A percentile compares a stretch with the other conserved stretches of the same genome.
These are phyloP conservation scores for Shiraia sp. DNA, from an alignment of 2,329 filamentous ascomycete genomes.

Conservation along the genomic window DNA sequence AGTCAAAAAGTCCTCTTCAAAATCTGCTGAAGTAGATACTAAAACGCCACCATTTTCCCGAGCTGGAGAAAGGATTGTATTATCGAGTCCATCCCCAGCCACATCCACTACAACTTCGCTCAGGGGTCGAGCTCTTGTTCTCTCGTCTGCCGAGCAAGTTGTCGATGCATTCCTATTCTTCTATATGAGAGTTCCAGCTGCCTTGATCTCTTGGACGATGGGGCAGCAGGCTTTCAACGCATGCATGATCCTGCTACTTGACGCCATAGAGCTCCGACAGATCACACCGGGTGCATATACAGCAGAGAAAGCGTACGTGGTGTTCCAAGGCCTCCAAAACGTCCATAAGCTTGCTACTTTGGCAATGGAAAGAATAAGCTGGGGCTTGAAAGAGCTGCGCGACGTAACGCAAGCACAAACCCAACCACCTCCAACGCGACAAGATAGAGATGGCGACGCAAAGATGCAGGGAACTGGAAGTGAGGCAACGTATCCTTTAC, in stretches of 20 bases:
- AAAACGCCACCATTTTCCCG: conserved; percentile 14
- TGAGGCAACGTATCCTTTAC: conserved; percentile 16
- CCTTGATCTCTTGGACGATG: conserved; percentile 54
- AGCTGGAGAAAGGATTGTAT: conserved; percentile 13
- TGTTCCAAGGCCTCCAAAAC: conserved; percentile 50
- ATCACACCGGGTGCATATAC: conserved; percentile 30
- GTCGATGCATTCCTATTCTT: conserved; percentile 54
- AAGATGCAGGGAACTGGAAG: conserved; percentile 12
- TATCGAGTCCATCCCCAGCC: conserved; percentile 16
- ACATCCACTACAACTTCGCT: conserved; percentile 21
- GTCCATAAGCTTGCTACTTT: conserved; percentile 52
- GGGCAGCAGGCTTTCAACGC: conserved; percentile 57
- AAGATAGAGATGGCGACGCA: conserved; percentile 4
- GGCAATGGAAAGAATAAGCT: conserved; percentile 48
- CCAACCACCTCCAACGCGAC: conserved; percentile 8
- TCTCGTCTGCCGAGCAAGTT: conserved; percentile 48
- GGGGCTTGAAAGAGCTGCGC: conserved; percentile 28
- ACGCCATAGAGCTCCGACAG: conserved; percentile 49
- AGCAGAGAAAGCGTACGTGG: conserved; percentile 46
- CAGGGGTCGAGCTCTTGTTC: conserved; percentile 47
- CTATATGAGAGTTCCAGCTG: conserved; percentile 47
- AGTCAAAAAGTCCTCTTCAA: conserved; percentile 18
- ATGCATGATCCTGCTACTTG: conserved; percentile 54
- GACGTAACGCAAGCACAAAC: conserved; percentile 12
- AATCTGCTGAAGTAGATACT: background rate